Evolutionary conservation across 2,329 filamentous ascomycete species (phyloP), one percentile per base, ranked within the genome.

Genomic region (Aspergillus costaricaensis): DNA sequence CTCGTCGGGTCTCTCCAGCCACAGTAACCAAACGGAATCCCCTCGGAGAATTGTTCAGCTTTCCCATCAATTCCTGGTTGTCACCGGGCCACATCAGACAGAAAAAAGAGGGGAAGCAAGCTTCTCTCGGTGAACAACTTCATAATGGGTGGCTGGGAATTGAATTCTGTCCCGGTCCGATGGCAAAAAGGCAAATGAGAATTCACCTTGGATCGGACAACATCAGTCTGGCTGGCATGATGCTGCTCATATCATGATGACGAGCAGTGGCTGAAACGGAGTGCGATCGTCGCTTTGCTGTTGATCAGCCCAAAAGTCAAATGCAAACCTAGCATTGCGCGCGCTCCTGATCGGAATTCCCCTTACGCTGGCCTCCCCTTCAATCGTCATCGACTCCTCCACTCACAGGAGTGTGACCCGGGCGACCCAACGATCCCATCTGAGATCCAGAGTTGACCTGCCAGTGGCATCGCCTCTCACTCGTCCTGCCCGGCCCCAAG

Each of bases 301-400:
- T 50, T 50, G 47, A 30, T 50, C 47, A 50, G 17, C 23, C 3
- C n/a, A 50, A 30, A 23, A 50, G n/a, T 17, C 47, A 50, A 50
- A 30, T 44, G 17, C 17, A 44, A 44, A 44, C 43, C 19, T 27
- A 39, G 49, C 21, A 38, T 44, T 44, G 57, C 25, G 25, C 25
- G 51, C 21, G 12, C 17, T n/a, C 12, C 30, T n/a, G 47, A 41
- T 30, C 38, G 53, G 53, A 25, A 55, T 44, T 47, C 53, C 41
- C 27, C 52, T 55, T 55, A 17, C 38, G 38, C 53, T 44, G 53
- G 39, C 7, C 32, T 12, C 10, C 10, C 38, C 23, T 39, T 54
- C 27, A 43, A 50, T 59, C 51, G 57, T 59, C 56, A 62, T 55
- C 47, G 56, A 59, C 25, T 56, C 36, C 17, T 36, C 43, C 59